Evolutionary conservation across 179 eudicot genomes (phyloP).

Genomic region (Amaranthus tricolor): DNA sequence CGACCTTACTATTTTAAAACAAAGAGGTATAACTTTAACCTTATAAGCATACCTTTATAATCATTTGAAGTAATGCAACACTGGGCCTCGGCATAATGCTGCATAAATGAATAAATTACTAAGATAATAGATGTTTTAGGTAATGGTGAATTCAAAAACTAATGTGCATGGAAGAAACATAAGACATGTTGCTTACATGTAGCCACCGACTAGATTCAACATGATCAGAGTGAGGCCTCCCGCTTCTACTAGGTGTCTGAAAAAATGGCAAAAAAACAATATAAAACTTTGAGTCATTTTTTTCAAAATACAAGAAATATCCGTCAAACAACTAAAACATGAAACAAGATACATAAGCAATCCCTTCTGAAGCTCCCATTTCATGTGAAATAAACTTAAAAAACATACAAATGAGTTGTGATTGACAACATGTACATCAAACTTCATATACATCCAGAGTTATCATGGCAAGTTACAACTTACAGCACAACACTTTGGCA

Average conservation of each 20-base stretch:
- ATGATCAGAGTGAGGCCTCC: conserved; percentile 71
- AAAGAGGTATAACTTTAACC: background rate
- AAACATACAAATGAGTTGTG: background rate
- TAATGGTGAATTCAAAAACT: background rate
- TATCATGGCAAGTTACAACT: background rate
- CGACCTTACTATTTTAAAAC: too few relatives aligned
- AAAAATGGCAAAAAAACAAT: conserved; percentile 21
- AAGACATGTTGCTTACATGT: conserved; percentile 51
- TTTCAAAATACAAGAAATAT: background rate
- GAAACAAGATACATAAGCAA: conserved; percentile 7
- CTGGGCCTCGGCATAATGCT: conserved; percentile 95
- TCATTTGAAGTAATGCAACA: conserved; percentile 87
- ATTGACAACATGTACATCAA: background rate
- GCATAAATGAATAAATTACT: conserved; percentile 36
- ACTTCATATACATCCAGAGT: background rate
- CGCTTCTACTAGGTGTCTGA: conserved; percentile 75
- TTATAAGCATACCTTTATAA: conserved; percentile 62
- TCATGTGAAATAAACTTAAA: background rate
- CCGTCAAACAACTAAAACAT: background rate
- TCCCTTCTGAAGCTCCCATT: background rate
- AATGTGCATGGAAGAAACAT: background rate
- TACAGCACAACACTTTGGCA: background rate
- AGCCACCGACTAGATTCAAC: conserved; percentile 84
- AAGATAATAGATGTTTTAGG: conserved; percentile 6
- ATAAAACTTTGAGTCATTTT: background rate